These are phyloP conservation scores for Lyophyllum decastes DNA, from an alignment of 768 basidiomycete genomes.

Conservation along the genomic window DNA sequence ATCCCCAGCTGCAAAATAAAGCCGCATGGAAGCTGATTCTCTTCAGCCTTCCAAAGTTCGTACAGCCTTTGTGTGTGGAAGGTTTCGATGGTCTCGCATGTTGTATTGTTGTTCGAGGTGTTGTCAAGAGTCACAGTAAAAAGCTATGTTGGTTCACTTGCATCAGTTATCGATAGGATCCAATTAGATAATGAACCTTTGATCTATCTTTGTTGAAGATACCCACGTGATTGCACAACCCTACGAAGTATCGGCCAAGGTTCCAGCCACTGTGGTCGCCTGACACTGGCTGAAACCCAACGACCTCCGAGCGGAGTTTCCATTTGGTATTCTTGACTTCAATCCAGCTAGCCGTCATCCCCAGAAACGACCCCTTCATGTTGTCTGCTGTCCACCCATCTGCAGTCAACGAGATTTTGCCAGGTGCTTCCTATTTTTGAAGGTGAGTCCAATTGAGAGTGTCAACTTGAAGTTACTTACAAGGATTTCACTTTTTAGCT, in stretches of 20 bases:
- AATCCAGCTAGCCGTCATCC: constrained; percentile 26
- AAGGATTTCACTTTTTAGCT: background rate
- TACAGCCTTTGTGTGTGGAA: background rate
- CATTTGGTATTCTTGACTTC: constrained; percentile 17
- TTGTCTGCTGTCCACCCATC: constrained; percentile 22
- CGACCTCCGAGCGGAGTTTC: constrained; percentile 20
- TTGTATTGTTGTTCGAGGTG: background rate
- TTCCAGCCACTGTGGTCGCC: constrained; percentile 27
- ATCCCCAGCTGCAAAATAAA: background rate
- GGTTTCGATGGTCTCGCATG: background rate
- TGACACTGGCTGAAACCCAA: constrained; percentile 21
- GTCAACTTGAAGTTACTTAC: background rate
- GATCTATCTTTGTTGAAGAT: constrained; percentile 9
- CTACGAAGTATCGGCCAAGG: constrained; percentile 25
- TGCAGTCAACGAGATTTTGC: constrained; percentile 15
- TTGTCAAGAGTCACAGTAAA: background rate
- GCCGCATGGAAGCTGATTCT: background rate
- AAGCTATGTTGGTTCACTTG: background rate
- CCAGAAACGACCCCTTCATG: constrained; percentile 10
- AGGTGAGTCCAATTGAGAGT: background rate
- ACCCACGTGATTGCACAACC: constrained; percentile 22
- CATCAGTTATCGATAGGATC: background rate
- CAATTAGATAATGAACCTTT: background rate
- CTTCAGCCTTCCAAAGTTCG: background rate
- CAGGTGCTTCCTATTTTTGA: constrained; percentile 12